Evolutionary conservation across 331 rosid genomes (phyloP), one percentile per base, ranked within the genome.

Genomic region (Cydonia oblonga): DNA sequence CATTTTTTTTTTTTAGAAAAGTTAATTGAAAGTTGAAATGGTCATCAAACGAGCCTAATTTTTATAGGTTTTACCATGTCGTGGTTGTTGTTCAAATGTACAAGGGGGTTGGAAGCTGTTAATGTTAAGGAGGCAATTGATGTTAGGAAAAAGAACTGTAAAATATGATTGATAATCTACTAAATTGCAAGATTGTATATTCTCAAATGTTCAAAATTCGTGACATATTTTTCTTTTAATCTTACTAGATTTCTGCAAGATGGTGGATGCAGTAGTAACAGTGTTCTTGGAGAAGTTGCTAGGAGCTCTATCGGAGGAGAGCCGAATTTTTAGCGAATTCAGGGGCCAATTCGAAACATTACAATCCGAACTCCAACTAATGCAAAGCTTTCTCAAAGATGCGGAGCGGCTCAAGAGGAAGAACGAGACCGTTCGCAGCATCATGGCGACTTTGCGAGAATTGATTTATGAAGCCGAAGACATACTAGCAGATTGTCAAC

Each of bases 331-430:
- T 25, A 38, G 66, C 4, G 64, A 76, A 38, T 71, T 75, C 67
- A 66, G 84, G 24, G 84, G 67, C 52, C 71, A 80, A 56, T 76
- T 80, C 12, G 84, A 59, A 54, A 71, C 19, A 19, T 61, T 80
- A 9, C 80, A 76, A 58, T 71, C 52, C 29, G 84, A 80, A 67
- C 81, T 80, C 12, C 68, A 25, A 29, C 52, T 71, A 12, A 80
- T 80, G 81, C 84, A 76, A 71, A 35, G 78, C 71, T 76, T 80
- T 64, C 78, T 80, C 64, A 80, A 71, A 76, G 72, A 76, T 51
- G 78, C 71, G 26, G 78, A 60, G 56, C 66, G 80, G 65, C 75
- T 71, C 33, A 76, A 80, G 69, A 59, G 84, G 29, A 80, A 76
- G 73, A 23, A 76, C 2, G n/a, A 66, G 49, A 62, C 18, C 7